Evolutionary conservation across 495 filamentous ascomycete genomes (phyloP), one percentile per base, ranked within the genome.

Genomic region (Penicillium crystallinum): DNA sequence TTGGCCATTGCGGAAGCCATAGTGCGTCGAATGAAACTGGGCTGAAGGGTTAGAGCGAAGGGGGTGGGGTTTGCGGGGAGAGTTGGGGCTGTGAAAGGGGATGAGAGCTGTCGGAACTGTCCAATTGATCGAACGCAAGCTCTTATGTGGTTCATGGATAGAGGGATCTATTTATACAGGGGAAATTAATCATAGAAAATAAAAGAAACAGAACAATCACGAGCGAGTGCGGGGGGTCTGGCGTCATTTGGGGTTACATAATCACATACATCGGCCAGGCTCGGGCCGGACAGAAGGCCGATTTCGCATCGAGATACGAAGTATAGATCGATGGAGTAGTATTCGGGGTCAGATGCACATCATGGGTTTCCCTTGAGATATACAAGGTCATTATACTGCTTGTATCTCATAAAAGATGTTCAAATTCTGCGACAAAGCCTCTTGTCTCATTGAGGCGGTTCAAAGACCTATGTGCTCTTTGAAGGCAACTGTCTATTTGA

Each of bases 1-100:
- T 88, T 85, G 53, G 80, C 78, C 77, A 88, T 86, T 62, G 90
- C 85, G 34, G 85, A 75, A 18, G 89, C 78, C 91, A 96, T 95
- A 40, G 68, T 70, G 59, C 73, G 73, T 64, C 56, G 63, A 37
- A 65, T 22, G 14, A 50, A 58, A 36, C 49, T 36, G n/a, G 62
- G 55, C 19, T 70, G 56, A 36, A 64, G n/a, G 0, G 58, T 38
- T 35, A 49, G 44, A 40, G 41, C 39, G 41, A 69, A 55, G 18
- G 57, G 60, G 43, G 43, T 59, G 23, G 56, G 45, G 39, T 36
- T 57, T 46, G 55, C 19, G 51, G 52, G 56, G 45, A 57, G 55
- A 33, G 55, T 39, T 36, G 61, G 45, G 50, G 44, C 30, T 53
- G 57, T 58, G 57, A 52, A 40, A 21, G 56, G 49, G 17, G 40